Evolutionary conservation across 495 filamentous ascomycete genomes (phyloP).

Genomic region (Penicillium salamii): DNA sequence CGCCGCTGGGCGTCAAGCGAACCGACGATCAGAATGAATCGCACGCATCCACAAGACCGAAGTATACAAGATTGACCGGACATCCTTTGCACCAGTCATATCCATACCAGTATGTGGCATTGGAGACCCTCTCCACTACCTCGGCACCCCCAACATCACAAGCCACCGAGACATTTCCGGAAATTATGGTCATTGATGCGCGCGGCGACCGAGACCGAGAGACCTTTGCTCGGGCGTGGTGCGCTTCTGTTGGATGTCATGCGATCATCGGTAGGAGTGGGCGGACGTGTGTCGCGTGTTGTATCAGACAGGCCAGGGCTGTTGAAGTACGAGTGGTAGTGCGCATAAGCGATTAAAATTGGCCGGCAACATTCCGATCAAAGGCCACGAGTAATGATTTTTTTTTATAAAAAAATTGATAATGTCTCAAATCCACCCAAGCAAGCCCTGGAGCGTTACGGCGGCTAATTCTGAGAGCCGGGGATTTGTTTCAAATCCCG

Average conservation of each 20-base stretch:
- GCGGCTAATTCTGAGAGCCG: not conserved
- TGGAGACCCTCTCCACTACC: conserved; percentile 46
- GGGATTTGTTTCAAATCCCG: not conserved
- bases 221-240: conserved; percentile 66
- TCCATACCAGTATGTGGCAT: conserved; percentile 53
- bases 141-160: conserved; percentile 6
- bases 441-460: not conserved
- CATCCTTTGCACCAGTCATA: conserved; percentile 65
- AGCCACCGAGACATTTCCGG: conserved; percentile 21
- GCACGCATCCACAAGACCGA: conserved; percentile 35
- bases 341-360: conserved; percentile 44
- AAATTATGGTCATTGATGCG: conserved; percentile 48
- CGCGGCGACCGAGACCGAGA: conserved; percentile 56
- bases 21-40: not conserved
- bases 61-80: conserved; percentile 41
- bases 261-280: conserved; percentile 64
- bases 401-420: no score
- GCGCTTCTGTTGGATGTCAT: conserved; percentile 65
- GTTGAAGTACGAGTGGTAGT: conserved; percentile 64
- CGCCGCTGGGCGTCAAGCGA: conserved; percentile 40
- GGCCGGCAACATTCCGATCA: no score
- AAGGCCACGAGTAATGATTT: not conserved
- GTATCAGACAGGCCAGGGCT: conserved; percentile 66
- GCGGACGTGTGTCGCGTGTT: conserved; percentile 63
- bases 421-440: not conserved